phyloP scores from a whole-genome alignment of 1,284 basidiomycete species.

The Neonothopanus nambi region DNA sequence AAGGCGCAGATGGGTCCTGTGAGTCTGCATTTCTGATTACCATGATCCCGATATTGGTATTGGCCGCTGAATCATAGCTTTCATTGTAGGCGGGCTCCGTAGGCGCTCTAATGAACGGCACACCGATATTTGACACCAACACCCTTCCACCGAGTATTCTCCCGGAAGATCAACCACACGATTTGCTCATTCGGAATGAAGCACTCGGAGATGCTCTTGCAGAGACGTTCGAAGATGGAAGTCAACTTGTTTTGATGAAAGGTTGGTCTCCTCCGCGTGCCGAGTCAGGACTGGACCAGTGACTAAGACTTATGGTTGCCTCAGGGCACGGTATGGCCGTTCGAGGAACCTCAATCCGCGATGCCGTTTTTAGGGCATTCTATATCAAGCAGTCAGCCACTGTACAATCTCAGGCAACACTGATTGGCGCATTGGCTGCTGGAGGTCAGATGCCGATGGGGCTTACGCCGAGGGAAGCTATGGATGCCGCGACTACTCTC shows the following conservation, averaged over 20 bases:
- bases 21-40: no score
- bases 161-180: conserved; percentile 14
- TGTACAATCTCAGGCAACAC: conserved; percentile 18
- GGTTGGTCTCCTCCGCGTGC: neutral
- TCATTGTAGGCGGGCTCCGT: conserved; percentile 10
- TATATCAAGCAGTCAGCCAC: conserved; percentile 20
- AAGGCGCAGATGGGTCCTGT: conserved; percentile 16
- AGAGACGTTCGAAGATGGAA: conserved; percentile 14
- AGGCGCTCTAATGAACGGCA: conserved; percentile 12
- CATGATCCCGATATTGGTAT: no score
- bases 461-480: conserved; percentile 15
- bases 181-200: conserved; percentile 18
- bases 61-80: no score
- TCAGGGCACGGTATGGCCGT: conserved; percentile 24
- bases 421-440: conserved; percentile 16
- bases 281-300: no score
- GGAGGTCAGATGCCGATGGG: conserved; percentile 10
- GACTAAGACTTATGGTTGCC: neutral
- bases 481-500: conserved; percentile 16
- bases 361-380: conserved; percentile 20
- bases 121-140: conserved; percentile 18
- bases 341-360: conserved; percentile 18
- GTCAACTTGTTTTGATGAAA: conserved; percentile 22
- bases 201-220: conserved; percentile 18
- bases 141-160: conserved; percentile 12